These are phyloP conservation scores for Phytophthora niederhauseri DNA, from an alignment of 352 stramenopile genomes.

Conservation along the genomic window DNA sequence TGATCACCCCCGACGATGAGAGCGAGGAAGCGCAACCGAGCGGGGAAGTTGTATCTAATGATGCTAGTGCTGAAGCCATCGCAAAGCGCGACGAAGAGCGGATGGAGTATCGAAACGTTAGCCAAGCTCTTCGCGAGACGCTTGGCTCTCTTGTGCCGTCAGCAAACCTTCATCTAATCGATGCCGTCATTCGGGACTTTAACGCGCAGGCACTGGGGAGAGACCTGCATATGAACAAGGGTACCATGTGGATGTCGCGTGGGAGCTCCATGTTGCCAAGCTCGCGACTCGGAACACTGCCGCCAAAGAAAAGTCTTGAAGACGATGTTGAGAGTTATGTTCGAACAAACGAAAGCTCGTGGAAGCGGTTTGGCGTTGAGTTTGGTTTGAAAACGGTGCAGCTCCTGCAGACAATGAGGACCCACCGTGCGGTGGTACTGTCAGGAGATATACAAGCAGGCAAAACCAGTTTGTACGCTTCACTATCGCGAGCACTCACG, in stretches of 20 bases:
- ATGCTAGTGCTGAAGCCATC: constrained; percentile 16
- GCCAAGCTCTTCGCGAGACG: constrained; percentile 45
- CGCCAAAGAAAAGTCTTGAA: constrained; percentile 30
- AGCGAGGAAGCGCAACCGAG: constrained; percentile 13
- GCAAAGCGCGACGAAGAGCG: constrained; percentile 29
- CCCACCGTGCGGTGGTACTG: constrained; percentile 40
- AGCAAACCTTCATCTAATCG: constrained; percentile 37
- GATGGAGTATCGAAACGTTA: constrained; percentile 50
- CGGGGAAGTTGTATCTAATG: constrained; percentile 2
- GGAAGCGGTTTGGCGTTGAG: constrained; percentile 34
- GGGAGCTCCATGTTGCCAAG: constrained; percentile 2
- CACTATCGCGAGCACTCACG: constrained; percentile 40
- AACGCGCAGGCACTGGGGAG: constrained; percentile 22
- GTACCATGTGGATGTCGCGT: constrained; percentile 8
- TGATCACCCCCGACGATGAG: constrained; percentile 25
- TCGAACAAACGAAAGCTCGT: constrained; percentile 24
- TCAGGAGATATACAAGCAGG: constrained; percentile 49
- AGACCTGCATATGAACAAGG: constrained; percentile 37
- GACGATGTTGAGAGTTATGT: constrained; percentile 36
- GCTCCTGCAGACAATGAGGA: constrained; percentile 45
- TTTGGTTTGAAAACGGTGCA: constrained; percentile 55
- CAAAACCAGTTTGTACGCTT: constrained; percentile 62
- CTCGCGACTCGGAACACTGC: not conserved
- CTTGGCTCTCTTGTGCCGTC: constrained; percentile 26
- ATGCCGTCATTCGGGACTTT: constrained; percentile 55